These are phyloP conservation scores for Rhizopus arrhizus DNA, from an alignment of 371 early-diverging fungal genomes.

Conservation along the genomic window DNA sequence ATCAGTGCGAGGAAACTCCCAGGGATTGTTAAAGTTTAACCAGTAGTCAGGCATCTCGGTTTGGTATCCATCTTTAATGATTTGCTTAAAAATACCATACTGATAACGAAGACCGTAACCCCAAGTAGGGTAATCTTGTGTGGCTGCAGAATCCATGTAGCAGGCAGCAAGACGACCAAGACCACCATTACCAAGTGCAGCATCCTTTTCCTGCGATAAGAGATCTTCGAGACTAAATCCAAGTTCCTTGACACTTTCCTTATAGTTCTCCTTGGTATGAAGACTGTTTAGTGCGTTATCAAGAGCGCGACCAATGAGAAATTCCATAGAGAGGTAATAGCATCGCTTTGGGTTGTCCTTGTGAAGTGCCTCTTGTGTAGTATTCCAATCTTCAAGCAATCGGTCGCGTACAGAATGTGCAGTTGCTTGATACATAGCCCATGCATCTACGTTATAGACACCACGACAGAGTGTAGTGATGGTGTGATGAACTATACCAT, in stretches of 20 bases:
- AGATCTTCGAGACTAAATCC: conserved; percentile 90
- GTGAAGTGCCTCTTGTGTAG: conserved; percentile 67
- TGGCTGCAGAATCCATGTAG: conserved; percentile 90
- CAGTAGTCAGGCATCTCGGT: conserved; percentile 91
- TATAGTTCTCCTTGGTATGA: conserved; percentile 72
- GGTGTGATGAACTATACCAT: conserved; percentile 72
- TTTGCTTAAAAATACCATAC: conserved; percentile 95
- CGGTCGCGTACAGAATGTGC: conserved; percentile 87
- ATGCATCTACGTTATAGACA: conserved; percentile 79
- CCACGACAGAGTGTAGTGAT: conserved; percentile 80
- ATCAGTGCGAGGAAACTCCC: conserved; percentile 92
- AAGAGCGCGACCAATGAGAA: conserved; percentile 88
- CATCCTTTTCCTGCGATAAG: conserved; percentile 88
- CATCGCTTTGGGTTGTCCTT: conserved; percentile 81
- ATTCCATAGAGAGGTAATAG: conserved; percentile 93
- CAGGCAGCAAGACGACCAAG: conserved; percentile 90
- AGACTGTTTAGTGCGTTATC: conserved; percentile 90
- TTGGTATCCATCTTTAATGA: conserved; percentile 84
- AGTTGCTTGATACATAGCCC: conserved; percentile 84
- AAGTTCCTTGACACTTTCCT: conserved; percentile 64
- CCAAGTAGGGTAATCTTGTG: conserved; percentile 88
- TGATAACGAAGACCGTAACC: conserved; percentile 87
- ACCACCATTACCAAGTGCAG: conserved; percentile 94
- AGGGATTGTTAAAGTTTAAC: conserved; percentile 81
- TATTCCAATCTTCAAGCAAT: conserved; percentile 86